phyloP scores from a whole-genome alignment of 768 basidiomycete species.

The Auricularia heimuer region DNA sequence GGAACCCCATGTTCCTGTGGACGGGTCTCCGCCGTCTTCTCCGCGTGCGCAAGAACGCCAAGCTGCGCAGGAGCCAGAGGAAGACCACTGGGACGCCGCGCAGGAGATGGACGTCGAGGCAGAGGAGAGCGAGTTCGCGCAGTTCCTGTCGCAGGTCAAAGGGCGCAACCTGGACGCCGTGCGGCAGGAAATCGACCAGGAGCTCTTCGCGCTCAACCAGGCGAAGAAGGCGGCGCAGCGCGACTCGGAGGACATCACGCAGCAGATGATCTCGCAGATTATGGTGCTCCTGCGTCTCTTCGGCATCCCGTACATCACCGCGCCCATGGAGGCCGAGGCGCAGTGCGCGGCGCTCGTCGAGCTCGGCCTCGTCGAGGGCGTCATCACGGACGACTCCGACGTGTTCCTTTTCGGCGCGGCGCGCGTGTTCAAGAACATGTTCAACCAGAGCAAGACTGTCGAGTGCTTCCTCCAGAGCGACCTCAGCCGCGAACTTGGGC shows the following conservation, averaged over 20 bases:
- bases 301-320: constrained; percentile 96
- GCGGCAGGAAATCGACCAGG: constrained; percentile 82
- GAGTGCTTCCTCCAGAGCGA: constrained; percentile 88
- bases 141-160: constrained; percentile 85
- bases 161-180: constrained; percentile 75
- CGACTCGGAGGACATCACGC: constrained; percentile 90
- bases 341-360: constrained; percentile 90
- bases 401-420: constrained; percentile 93
- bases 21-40: constrained; percentile 26
- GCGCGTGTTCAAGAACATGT: constrained; percentile 99
- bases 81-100: constrained; percentile 64
- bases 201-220: constrained; percentile 70
- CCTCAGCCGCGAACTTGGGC: constrained; percentile 74
- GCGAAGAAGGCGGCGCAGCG: constrained; percentile 84
- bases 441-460: constrained; percentile 97
- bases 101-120: constrained; percentile 72
- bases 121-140: constrained; percentile 85
- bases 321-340: constrained; percentile 99
- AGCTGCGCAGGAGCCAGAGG: constrained; percentile 21
- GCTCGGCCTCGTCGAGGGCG: constrained; percentile 84
- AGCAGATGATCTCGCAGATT: constrained; percentile 86
- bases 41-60: constrained; percentile 15
- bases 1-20: no score
- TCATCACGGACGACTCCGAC: constrained; percentile 98
- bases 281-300: constrained; percentile 78